These are phyloP conservation scores for Rhynchosporium agropyri DNA, from an alignment of 2,329 filamentous ascomycete genomes.

Conservation along the genomic window DNA sequence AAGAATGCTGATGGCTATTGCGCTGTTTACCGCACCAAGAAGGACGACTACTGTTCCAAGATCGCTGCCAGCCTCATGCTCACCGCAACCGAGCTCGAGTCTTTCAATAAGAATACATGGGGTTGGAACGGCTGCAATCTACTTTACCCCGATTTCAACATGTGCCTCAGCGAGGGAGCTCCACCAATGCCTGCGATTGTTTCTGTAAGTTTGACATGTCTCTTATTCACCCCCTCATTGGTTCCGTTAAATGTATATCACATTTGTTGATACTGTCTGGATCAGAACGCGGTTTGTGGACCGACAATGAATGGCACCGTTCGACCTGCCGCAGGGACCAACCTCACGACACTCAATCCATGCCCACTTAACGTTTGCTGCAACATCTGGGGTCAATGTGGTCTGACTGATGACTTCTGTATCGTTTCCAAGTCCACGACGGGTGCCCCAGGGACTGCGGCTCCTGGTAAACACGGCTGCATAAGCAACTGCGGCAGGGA, in stretches of 20 bases:
- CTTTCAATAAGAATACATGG: slow-evolving; percentile 46
- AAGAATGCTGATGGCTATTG: slow-evolving; percentile 45
- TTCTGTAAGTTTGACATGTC: slow-evolving; percentile 19
- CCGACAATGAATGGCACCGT: slow-evolving; percentile 48
- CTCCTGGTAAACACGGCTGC: slow-evolving; percentile 42
- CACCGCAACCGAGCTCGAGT: not conserved
- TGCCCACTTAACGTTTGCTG: slow-evolving; percentile 50
- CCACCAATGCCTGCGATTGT: slow-evolving; percentile 47
- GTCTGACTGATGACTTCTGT: slow-evolving; percentile 45
- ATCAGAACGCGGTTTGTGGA: slow-evolving; percentile 47
- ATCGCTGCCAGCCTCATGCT: slow-evolving; percentile 1
- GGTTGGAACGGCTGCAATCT: slow-evolving; percentile 46
- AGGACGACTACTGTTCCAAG: slow-evolving; percentile 33
- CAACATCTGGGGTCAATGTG: slow-evolving; percentile 47
- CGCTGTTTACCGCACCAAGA: slow-evolving; percentile 41
- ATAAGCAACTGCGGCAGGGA: slow-evolving; percentile 48
- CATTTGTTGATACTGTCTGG: not conserved
- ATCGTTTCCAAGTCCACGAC: slow-evolving; percentile 35
- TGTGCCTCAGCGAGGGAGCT: slow-evolving; percentile 47
- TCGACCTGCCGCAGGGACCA: slow-evolving; percentile 26
- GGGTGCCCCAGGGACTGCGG: slow-evolving; percentile 44
- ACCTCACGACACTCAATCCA: slow-evolving; percentile 47
- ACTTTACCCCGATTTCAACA: slow-evolving; percentile 40
- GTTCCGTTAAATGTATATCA: not conserved
- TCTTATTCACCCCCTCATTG: not conserved